Conservation (phyloP, 2,329 filamentous ascomycete genomes). For the Alternaria ethzedia region DNA sequence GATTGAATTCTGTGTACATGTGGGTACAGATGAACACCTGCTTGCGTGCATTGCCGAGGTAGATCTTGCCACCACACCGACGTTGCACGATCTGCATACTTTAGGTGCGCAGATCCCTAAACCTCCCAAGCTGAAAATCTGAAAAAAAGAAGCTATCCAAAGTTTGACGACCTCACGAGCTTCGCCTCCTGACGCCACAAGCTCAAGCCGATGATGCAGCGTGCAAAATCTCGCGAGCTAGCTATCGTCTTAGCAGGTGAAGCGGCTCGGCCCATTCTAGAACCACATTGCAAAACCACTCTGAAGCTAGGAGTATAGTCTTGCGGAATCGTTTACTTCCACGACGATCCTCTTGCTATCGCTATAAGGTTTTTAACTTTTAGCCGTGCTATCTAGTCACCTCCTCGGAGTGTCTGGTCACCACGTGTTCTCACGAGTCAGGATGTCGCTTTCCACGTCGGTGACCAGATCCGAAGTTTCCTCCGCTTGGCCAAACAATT, state of each 20-base stretch:
- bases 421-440: constrained; percentile 3
- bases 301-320: background rate
- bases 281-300: background rate
- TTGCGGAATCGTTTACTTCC: background rate
- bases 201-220: background rate
- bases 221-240: background rate
- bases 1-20: background rate
- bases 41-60: background rate
- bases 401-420: background rate
- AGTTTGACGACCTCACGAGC: background rate
- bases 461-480: background rate
- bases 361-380: background rate
- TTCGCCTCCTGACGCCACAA: background rate
- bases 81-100: background rate
- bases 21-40: background rate
- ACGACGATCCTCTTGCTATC: background rate
- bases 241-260: background rate
- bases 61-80: background rate
- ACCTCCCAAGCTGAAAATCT: background rate
- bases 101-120: background rate
- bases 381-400: constrained; percentile 4
- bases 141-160: background rate
- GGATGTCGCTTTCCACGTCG: constrained; percentile 1
- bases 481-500: background rate
- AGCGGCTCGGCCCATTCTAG: constrained; percentile 3